phyloP scores from a whole-genome alignment of 306 rosid species.

The Trichosanthes cucumerina region DNA sequence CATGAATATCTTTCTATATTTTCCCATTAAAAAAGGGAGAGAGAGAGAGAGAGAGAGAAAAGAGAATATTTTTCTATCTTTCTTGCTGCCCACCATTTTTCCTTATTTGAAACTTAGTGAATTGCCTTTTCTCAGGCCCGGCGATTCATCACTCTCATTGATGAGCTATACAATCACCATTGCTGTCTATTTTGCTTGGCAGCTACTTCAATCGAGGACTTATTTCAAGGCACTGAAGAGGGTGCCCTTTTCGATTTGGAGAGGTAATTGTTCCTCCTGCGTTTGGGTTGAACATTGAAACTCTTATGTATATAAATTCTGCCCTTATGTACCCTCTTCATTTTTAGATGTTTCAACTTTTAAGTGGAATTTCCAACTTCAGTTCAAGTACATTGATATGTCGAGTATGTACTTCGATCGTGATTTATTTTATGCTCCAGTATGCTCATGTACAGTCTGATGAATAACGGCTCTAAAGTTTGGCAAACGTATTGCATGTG shows the following conservation, averaged over 20 bases:
- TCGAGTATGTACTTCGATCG: not conserved
- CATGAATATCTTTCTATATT: not conserved
- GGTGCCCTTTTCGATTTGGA: constrained; percentile 92
- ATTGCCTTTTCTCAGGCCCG: constrained; percentile 51
- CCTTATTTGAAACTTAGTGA: not conserved
- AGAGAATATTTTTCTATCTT: no score
- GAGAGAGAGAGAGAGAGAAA: no score
- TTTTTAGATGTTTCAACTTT: not conserved
- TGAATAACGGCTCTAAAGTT: not conserved
- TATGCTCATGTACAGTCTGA: not conserved
- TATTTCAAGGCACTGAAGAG: constrained; percentile 94
- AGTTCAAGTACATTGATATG: not conserved
- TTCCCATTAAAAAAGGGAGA: no score
- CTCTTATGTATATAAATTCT: not conserved
- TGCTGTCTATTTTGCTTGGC: constrained; percentile 70
- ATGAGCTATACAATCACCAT: constrained; percentile 89
- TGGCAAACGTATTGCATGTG: not conserved
- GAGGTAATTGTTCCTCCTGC: constrained; percentile 37
- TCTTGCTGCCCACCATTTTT: not conserved
- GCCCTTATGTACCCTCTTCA: not conserved
- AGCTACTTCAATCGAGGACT: constrained; percentile 74
- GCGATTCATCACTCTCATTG: constrained; percentile 82
- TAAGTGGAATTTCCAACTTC: not conserved
- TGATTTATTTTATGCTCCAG: not conserved
- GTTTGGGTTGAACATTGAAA: not conserved